These are phyloP conservation scores for Teunomyces barrocoloradensis DNA, from an alignment of 805 yeast genomes.

Conservation along the genomic window DNA sequence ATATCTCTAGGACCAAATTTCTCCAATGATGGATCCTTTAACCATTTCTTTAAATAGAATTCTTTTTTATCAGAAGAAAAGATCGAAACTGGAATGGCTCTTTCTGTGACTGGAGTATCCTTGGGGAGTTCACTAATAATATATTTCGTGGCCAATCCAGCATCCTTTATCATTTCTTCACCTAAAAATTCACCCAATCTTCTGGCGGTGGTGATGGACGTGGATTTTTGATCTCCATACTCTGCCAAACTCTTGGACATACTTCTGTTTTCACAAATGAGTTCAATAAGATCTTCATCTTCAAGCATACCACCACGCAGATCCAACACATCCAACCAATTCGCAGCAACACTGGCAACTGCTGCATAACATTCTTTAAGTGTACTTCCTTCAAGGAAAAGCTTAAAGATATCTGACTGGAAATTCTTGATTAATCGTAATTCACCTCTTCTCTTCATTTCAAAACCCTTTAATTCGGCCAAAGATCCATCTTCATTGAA, in stretches of 20 bases:
- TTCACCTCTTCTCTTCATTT: conserved; percentile 95
- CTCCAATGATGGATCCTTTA: conserved; percentile 70
- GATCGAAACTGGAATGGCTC: conserved; percentile 95
- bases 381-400: conserved; percentile 81
- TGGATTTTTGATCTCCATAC: conserved; percentile 86
- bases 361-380: conserved; percentile 79
- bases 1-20: conserved; percentile 85
- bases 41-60: conserved; percentile 80
- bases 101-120: conserved; percentile 88
- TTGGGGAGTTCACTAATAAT: conserved; percentile 81
- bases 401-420: conserved; percentile 90
- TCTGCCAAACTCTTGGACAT: conserved; percentile 92
- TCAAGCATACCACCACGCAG: conserved; percentile 83
- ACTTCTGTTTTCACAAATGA: conserved; percentile 93
- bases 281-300: conserved; percentile 89
- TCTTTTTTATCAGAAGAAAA: conserved; percentile 87
- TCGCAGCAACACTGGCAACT: conserved; percentile 89
- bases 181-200: conserved; percentile 94
- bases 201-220: conserved; percentile 93
- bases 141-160: conserved; percentile 93
- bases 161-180: conserved; percentile 93
- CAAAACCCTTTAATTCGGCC: conserved; percentile 96
- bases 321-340: conserved; percentile 94
- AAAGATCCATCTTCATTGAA: conserved; percentile 91
- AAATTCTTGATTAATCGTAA: conserved; percentile 88